Evolutionary conservation across 2,329 filamentous ascomycete genomes (phyloP).

Genomic region (Thielaviopsis ethacetica): DNA sequence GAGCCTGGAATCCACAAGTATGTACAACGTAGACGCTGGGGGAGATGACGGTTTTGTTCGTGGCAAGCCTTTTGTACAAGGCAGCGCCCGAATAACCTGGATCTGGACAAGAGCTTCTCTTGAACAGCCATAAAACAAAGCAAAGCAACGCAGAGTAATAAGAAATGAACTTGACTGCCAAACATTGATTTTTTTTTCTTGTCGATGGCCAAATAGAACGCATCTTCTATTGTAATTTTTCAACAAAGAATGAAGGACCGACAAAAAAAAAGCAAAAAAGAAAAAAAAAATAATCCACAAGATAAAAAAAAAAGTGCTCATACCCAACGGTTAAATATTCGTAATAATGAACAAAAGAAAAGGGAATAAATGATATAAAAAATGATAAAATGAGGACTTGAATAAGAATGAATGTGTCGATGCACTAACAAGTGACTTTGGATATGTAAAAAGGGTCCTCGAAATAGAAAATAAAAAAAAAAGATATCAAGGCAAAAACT

Average conservation of each 20-base stretch:
- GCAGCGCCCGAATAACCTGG: too few relatives aligned
- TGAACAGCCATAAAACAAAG: neutral
- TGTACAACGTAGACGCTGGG: too few relatives aligned
- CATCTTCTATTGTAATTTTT: neutral
- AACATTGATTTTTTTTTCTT: neutral
- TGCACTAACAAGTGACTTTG: neutral
- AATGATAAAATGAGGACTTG: neutral
- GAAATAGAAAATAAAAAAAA: neutral
- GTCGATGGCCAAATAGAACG: neutral
- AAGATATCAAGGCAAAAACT: slow-evolving; percentile 3
- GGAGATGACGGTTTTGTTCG: too few relatives aligned
- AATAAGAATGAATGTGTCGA: slow-evolving; percentile 5
- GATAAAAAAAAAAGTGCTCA: slow-evolving; percentile 1
- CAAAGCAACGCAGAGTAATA: neutral
- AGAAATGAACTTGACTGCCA: neutral
- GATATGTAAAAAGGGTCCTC: neutral
- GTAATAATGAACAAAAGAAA: slow-evolving; percentile 3
- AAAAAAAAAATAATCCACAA: neutral
- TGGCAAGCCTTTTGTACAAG: too few relatives aligned
- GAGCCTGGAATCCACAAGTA: too few relatives aligned
- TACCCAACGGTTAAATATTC: neutral
- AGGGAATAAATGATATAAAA: neutral
- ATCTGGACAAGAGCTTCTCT: too few relatives aligned
- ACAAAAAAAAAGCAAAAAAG: neutral
- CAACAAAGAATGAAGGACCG: neutral